Conservation (phyloP, 768 basidiomycete genomes). For the Kwoniella mangroviensis region DNA sequence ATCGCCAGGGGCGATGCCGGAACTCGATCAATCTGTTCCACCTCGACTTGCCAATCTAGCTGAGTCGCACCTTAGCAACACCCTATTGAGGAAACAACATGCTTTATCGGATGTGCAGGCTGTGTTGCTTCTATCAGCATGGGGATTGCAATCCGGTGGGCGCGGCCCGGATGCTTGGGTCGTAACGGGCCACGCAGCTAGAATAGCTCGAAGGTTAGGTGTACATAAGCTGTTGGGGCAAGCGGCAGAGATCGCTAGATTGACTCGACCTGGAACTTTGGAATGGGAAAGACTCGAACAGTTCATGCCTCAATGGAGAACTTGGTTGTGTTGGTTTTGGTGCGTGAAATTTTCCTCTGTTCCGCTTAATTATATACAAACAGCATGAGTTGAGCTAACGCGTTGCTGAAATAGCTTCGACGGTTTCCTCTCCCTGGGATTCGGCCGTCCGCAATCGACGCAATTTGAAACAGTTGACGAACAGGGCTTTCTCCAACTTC, state of each 20-base stretch:
- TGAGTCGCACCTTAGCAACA: slow-evolving; percentile 40
- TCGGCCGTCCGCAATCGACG: slow-evolving; percentile 45
- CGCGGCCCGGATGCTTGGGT: slow-evolving; percentile 48
- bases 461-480: slow-evolving; percentile 48
- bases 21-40: slow-evolving; percentile 28
- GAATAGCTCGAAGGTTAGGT: slow-evolving; percentile 41
- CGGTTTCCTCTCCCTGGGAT: slow-evolving; percentile 45
- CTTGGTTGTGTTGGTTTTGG: slow-evolving; percentile 42
- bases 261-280: slow-evolving; percentile 27
- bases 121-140: slow-evolving; percentile 39
- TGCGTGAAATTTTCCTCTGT: not conserved
- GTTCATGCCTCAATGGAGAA: slow-evolving; percentile 46
- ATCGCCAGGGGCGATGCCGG: slow-evolving; percentile 13
- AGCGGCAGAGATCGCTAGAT: slow-evolving; percentile 32
- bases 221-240: slow-evolving; percentile 40
- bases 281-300: slow-evolving; percentile 36
- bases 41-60: slow-evolving; percentile 36
- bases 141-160: slow-evolving; percentile 44
- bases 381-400: not conserved
- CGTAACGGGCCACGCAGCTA: slow-evolving; percentile 41
- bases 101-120: slow-evolving; percentile 47
- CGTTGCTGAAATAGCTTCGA: slow-evolving; percentile 28
- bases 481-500: slow-evolving; percentile 36
- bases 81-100: slow-evolving; percentile 43
- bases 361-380: not conserved